phyloP scores from a whole-genome alignment of 345 rosid genomes.

The Abelmoschus esculentus region DNA sequence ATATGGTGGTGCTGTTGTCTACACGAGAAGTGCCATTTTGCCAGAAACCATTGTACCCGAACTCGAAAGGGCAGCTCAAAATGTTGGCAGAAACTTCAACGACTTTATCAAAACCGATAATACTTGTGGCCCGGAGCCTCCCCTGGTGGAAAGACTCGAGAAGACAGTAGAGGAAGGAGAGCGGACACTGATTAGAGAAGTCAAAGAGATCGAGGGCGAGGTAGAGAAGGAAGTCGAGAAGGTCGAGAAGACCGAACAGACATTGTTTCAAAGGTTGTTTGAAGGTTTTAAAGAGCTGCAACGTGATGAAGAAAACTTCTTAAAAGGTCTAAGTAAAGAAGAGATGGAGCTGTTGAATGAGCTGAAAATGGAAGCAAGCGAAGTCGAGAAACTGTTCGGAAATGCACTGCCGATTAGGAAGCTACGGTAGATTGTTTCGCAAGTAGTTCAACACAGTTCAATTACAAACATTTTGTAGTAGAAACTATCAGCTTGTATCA shows the following conservation, averaged over 20 bases:
- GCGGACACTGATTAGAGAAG: conserved; percentile 55
- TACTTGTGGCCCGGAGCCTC: conserved; percentile 86
- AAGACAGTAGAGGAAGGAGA: conserved; percentile 88
- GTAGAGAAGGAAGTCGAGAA: conserved; percentile 34
- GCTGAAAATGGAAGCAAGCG: conserved; percentile 77
- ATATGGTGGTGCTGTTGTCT: conserved; percentile 89
- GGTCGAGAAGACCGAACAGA: conserved; percentile 60
- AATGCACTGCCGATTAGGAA: conserved; percentile 60
- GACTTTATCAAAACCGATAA: conserved; percentile 63
- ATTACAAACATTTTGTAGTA: conserved; percentile 5
- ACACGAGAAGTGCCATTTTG: conserved; percentile 70
- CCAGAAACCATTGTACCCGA: conserved; percentile 73
- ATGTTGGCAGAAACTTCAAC: conserved; percentile 72
- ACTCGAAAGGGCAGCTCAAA: conserved; percentile 71
- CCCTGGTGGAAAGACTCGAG: conserved; percentile 83
- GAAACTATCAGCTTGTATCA: not conserved
- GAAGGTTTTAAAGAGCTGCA: conserved; percentile 71
- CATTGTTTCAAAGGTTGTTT: conserved; percentile 59
- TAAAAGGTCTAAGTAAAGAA: conserved; percentile 55
- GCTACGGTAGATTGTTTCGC: conserved; percentile 40
- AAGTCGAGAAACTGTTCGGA: conserved; percentile 78
- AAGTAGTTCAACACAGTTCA: not conserved
- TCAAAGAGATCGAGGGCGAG: conserved; percentile 50
- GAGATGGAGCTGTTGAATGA: conserved; percentile 63
- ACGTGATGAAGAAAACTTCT: conserved; percentile 57